Percentiles rank a stretch among this genome's conserved stretches.
phyloP scores from a whole-genome alignment of 768 basidiomycete species.

The Lepiota brunneoincarnata region DNA sequence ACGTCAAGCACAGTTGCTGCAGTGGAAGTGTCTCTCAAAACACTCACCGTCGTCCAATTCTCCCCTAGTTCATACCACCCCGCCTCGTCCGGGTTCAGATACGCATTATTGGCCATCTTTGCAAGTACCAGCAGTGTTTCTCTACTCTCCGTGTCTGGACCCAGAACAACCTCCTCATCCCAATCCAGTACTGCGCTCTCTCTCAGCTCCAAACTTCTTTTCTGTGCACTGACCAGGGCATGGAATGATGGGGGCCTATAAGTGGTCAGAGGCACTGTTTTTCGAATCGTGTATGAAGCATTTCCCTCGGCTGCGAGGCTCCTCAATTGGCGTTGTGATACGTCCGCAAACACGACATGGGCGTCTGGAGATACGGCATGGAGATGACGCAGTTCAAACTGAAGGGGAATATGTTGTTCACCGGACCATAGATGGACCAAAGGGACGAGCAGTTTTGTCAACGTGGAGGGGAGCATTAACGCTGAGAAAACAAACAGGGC shows the following conservation, averaged over 20 bases:
- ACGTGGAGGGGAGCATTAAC: constrained; percentile 42
- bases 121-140: constrained; percentile 79
- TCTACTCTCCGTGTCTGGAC: constrained; percentile 75
- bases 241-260: constrained; percentile 48
- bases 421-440: constrained; percentile 28
- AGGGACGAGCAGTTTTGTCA: constrained; percentile 47
- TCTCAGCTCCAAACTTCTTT: constrained; percentile 37
- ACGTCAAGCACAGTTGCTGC: not conserved
- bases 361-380: constrained; percentile 52
- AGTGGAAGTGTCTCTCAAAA: not conserved
- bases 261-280: constrained; percentile 17
- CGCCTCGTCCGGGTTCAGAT: constrained; percentile 56
- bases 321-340: constrained; percentile 13
- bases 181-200: constrained; percentile 53
- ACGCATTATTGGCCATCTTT: constrained; percentile 96
- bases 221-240: constrained; percentile 22
- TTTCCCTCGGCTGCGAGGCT: constrained; percentile 13
- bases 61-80: constrained; percentile 78
- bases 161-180: constrained; percentile 71
- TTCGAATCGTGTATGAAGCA: constrained; percentile 29
- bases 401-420: constrained; percentile 20
- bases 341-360: constrained; percentile 56
- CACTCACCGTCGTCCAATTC: constrained; percentile 58
- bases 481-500: not conserved
- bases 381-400: constrained; percentile 60